These are phyloP conservation scores for Penicillium sp. DNA, from an alignment of 2,329 filamentous ascomycete species.

Conservation along the genomic window DNA sequence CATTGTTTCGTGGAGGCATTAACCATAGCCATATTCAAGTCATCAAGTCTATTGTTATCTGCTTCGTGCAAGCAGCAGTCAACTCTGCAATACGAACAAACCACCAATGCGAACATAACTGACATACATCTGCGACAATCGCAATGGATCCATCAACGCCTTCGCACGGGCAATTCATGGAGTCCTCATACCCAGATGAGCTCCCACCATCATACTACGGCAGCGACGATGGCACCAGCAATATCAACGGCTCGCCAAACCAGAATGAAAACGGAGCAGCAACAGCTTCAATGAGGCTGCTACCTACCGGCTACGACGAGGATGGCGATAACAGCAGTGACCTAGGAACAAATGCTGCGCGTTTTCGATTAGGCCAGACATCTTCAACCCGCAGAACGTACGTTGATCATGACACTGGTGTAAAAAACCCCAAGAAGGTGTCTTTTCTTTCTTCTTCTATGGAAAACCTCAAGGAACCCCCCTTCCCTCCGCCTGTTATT, in stretches of 20 bases:
- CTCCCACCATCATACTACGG: slow-evolving; percentile 36
- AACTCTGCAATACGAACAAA: not conserved
- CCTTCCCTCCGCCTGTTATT: slow-evolving; percentile 13
- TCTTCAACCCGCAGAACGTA: slow-evolving; percentile 34
- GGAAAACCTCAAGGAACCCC: slow-evolving; percentile 13
- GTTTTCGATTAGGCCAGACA: slow-evolving; percentile 25
- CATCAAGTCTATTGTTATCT: not conserved
- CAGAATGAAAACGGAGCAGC: slow-evolving; percentile 19
- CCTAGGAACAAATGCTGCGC: slow-evolving; percentile 21
- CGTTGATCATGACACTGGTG: slow-evolving; percentile 21
- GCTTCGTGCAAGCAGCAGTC: not conserved
- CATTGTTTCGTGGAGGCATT: too few relatives aligned
- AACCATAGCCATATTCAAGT: not conserved
- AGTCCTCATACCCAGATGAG: slow-evolving; percentile 38
- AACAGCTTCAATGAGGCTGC: slow-evolving; percentile 42
- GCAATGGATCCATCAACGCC: slow-evolving; percentile 19
- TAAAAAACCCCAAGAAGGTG: not conserved
- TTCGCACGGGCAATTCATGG: slow-evolving; percentile 22
- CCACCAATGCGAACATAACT: not conserved
- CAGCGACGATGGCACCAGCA: slow-evolving; percentile 24
- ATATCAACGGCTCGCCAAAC: slow-evolving; percentile 19
- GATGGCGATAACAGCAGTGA: slow-evolving; percentile 26
- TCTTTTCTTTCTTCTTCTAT: slow-evolving; percentile 17
- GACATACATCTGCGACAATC: slow-evolving; percentile 4
- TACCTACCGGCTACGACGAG: slow-evolving; percentile 39